Evolutionary conservation across 2,329 filamentous ascomycete genomes (phyloP), one percentile per base, ranked within the genome.

Genomic region (Didymella sp.): DNA sequence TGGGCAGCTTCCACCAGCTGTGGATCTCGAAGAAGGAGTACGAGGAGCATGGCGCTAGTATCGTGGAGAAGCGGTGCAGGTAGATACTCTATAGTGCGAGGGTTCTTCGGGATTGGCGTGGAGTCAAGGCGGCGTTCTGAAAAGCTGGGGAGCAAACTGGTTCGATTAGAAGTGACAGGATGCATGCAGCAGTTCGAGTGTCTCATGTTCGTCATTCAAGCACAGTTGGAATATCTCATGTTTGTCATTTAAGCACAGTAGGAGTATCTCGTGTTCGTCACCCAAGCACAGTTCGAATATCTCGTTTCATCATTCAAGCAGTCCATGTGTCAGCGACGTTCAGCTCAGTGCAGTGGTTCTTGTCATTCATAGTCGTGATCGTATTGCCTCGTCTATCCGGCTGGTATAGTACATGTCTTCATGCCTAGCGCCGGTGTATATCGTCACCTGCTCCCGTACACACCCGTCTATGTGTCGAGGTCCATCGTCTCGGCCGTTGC

Each of bases 1-100:
- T 99, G 79, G 96, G 96, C 9, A 96, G 93, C 13, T 99, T 99
- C 79, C 95, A 99, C 80, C 95, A 99, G 81, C 94, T 99, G 90
- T 99, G 95, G 95, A 96, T 99, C 68, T 94, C 89, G 22, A 91
- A 88, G 77, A 96, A 96, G 82, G 95, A 99, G 81, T 98, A 97
- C 70, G 92, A 97, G 63, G 96, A 99, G 82, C 93, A 96, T 76
- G 95, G 95, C 1, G 82, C 88, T 6, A 87, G 87, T 62, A 93
- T 98, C 68, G 91, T 98, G 41, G 94, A 98, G 83, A 97, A 96
- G 85, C 84, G 94, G 70, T 98, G 94, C 84, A 96, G 96, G 81
- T 98, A 53, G 48, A 22, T 22, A 30, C 7, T 19, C 19, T 15
- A 22, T 19, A 6, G 28, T 40, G 2, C 3, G 28, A 13, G 17